These are phyloP conservation scores for Selaginella tamariscina DNA, from an alignment of 75 land plant genomes.

Conservation along the genomic window DNA sequence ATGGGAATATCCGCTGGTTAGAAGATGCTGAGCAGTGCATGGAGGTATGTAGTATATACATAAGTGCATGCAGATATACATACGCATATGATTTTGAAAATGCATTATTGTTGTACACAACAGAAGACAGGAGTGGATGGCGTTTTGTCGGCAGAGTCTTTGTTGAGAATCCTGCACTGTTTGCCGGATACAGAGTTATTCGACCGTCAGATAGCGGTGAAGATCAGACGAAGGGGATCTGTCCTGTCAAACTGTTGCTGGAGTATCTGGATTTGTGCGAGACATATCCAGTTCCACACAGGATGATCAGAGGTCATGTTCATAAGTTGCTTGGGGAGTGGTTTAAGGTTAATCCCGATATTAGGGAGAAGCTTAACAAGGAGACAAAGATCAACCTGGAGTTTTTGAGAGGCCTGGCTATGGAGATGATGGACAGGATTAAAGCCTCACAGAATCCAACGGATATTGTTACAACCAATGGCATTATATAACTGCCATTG, in stretches of 20 bases:
- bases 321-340: slow-evolving; percentile 88
- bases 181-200: slow-evolving; percentile 59
- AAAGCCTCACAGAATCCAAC: too few relatives aligned
- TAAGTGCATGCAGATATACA: too few relatives aligned
- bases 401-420: slow-evolving; percentile 60
- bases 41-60: too few relatives aligned
- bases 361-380: slow-evolving; percentile 71
- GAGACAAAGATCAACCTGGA: slow-evolving; percentile 58
- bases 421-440: slow-evolving; percentile 35
- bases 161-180: slow-evolving; percentile 97
- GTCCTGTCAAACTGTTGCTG: slow-evolving; percentile 20
- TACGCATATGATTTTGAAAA: too few relatives aligned
- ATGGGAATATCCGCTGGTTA: slow-evolving; percentile 84
- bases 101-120: too few relatives aligned
- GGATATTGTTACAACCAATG: too few relatives aligned
- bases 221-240: slow-evolving; percentile 13
- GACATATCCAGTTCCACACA: slow-evolving; percentile 78
- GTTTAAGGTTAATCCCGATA: slow-evolving; percentile 63
- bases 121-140: slow-evolving; percentile 80
- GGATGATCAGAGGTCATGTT: slow-evolving; percentile 88
- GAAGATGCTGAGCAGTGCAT: slow-evolving; percentile 72
- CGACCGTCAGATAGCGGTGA: slow-evolving; percentile 24
- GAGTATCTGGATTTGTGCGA: slow-evolving; percentile 88
- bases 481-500: too few relatives aligned
- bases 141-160: slow-evolving; percentile 85